These are phyloP conservation scores for Fusarium graminum DNA, from an alignment of 2,329 filamentous ascomycete genomes.

Conservation along the genomic window DNA sequence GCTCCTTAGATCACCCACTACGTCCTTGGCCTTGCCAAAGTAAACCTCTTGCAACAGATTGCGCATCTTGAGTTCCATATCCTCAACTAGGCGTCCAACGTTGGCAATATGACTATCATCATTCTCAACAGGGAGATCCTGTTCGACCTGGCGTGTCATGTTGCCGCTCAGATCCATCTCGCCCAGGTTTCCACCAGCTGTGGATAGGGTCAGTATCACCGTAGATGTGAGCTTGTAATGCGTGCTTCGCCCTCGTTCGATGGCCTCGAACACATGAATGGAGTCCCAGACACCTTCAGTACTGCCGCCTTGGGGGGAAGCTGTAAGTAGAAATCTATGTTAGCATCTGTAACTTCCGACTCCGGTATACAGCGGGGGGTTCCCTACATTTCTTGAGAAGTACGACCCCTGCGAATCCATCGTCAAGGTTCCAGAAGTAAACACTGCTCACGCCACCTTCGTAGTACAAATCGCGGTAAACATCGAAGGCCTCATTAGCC, in stretches of 20 bases:
- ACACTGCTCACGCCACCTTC: slow-evolving; percentile 96
- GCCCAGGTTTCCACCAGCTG: slow-evolving; percentile 71
- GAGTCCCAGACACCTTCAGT: slow-evolving; percentile 93
- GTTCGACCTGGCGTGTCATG: slow-evolving; percentile 97
- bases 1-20: slow-evolving; percentile 94
- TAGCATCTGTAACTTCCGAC: slow-evolving; percentile 12
- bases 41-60: slow-evolving; percentile 99
- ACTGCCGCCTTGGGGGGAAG: slow-evolving; percentile 73
- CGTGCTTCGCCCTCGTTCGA: slow-evolving; percentile 88
- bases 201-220: slow-evolving; percentile 89
- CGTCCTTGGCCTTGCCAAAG: slow-evolving; percentile 99
- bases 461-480: slow-evolving; percentile 96
- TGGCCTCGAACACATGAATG: slow-evolving; percentile 98
- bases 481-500: slow-evolving; percentile 96
- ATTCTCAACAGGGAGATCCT: slow-evolving; percentile 88
- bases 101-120: slow-evolving; percentile 96
- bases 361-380: neutral
- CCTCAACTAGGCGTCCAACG: slow-evolving; percentile 92
- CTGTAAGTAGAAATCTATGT: slow-evolving; percentile 56
- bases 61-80: slow-evolving; percentile 99
- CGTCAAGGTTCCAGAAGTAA: slow-evolving; percentile 98
- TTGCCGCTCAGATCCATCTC: slow-evolving; percentile 95
- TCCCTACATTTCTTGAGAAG: slow-evolving; percentile 89
- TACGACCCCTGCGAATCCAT: slow-evolving; percentile 96
- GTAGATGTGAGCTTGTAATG: slow-evolving; percentile 99